These are phyloP conservation scores for Phlegmacium glaucopus DNA, from an alignment of 768 basidiomycete species.

Conservation along the genomic window DNA sequence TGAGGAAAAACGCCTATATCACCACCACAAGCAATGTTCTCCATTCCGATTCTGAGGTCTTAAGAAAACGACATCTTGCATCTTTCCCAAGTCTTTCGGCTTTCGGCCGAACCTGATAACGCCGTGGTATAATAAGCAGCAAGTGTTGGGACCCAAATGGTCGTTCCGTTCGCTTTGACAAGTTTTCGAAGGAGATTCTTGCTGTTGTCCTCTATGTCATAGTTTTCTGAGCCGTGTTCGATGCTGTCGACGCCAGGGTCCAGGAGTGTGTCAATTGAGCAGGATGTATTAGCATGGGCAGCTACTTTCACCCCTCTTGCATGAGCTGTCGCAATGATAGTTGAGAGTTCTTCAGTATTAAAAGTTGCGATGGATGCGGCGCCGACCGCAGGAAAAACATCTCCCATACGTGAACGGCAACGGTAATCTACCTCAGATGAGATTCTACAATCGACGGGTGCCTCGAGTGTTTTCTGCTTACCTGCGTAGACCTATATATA, in stretches of 20 bases:
- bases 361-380: conserved; percentile 41
- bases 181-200: conserved; percentile 24
- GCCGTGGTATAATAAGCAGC: conserved; percentile 40
- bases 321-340: conserved; percentile 52
- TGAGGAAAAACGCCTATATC: conserved; percentile 65
- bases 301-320: conserved; percentile 53
- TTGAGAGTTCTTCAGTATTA: conserved; percentile 38
- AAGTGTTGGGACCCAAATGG: conserved; percentile 60
- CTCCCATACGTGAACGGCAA: conserved; percentile 40
- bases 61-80: conserved; percentile 38
- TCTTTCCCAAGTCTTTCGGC: conserved; percentile 32
- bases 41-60: conserved; percentile 35
- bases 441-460: conserved; percentile 5
- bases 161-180: conserved; percentile 20
- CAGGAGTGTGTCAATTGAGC: conserved; percentile 31
- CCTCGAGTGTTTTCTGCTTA: conserved; percentile 21
- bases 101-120: conserved; percentile 8
- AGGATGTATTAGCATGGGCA: conserved; percentile 43
- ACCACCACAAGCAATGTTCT: conserved; percentile 57
- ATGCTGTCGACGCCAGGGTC: conserved; percentile 47
- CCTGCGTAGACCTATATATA: conserved; percentile 51
- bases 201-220: conserved; percentile 14
- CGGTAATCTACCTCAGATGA: conserved; percentile 46
- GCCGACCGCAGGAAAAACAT: conserved; percentile 35
- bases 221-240: conserved; percentile 49